A percentile compares a stretch with the other conserved stretches of the same genome.
Evolutionary conservation across 2,329 filamentous ascomycete species (phyloP).

Genomic region (Calonectria henricotiae): DNA sequence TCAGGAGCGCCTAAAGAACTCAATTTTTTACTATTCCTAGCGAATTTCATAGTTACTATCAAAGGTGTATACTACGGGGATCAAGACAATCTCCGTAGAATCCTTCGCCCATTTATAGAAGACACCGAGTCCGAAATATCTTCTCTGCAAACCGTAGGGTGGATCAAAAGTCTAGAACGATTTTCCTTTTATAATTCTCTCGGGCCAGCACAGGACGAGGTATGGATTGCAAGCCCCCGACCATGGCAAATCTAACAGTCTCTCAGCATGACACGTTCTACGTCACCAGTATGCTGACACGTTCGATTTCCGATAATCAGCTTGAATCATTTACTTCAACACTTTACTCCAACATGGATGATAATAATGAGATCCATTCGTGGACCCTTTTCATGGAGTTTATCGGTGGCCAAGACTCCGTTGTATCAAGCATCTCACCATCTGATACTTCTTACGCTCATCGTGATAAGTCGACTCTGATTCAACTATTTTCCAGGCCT

Average conservation of each 20-base stretch:
- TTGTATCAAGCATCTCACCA: constrained; percentile 51
- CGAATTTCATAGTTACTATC: constrained; percentile 39
- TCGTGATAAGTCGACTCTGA: constrained; percentile 66
- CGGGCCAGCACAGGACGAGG: constrained; percentile 48
- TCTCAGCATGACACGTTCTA: constrained; percentile 52
- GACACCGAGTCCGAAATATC: constrained; percentile 31
- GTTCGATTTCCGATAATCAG: constrained; percentile 45
- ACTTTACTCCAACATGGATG: constrained; percentile 39
- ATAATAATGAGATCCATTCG: constrained; percentile 11
- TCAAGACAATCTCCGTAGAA: constrained; percentile 28
- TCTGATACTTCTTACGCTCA: constrained; percentile 58
- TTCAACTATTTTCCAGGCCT: constrained; percentile 64
- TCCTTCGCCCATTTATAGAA: constrained; percentile 42
- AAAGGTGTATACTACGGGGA: constrained; percentile 54
- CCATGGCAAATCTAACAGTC: neutral
- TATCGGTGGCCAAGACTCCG: constrained; percentile 57
- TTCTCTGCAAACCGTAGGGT: constrained; percentile 39
- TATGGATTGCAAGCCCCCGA: neutral
- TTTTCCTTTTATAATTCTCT: constrained; percentile 43
- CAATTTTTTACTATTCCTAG: constrained; percentile 51
- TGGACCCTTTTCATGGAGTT: constrained; percentile 52
- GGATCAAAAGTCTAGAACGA: constrained; percentile 49
- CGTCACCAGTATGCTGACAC: constrained; percentile 52
- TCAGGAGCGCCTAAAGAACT: constrained; percentile 49
- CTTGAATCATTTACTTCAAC: constrained; percentile 44